Conservation (phyloP, 805 yeast genomes). For the Candida gorgasii region DNA sequence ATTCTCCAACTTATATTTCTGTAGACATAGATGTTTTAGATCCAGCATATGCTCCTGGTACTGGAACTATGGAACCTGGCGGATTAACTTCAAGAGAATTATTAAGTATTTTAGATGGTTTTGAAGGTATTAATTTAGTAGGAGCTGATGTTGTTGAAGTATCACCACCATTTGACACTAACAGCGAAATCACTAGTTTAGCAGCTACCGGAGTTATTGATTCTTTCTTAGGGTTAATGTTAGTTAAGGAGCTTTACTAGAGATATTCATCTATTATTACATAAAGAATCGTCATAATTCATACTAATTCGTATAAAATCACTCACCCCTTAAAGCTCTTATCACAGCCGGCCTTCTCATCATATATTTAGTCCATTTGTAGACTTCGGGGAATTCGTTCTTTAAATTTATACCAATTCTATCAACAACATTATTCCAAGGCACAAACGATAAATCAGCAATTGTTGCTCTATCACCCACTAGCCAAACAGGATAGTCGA, state of each 20-base stretch:
- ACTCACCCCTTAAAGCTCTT: conserved; percentile 78
- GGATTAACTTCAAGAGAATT: conserved; percentile 29
- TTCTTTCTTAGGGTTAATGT: conserved; percentile 24
- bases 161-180: conserved; percentile 29
- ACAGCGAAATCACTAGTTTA: conserved; percentile 27
- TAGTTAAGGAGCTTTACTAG: conserved; percentile 16
- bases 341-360: conserved; percentile 92
- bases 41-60: conserved; percentile 30
- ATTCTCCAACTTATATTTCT: conserved; percentile 31
- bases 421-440: conserved; percentile 96
- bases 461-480: conserved; percentile 81
- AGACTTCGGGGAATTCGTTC: conserved; percentile 90
- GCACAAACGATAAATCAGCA: conserved; percentile 90
- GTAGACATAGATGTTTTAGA: conserved; percentile 31
- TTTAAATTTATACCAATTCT: conserved; percentile 86
- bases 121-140: conserved; percentile 28
- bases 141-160: conserved; percentile 33
- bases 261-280: too few species aligned
- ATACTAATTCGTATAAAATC: conserved; percentile 1
- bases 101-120: conserved; percentile 25
- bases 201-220: conserved; percentile 29
- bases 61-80: conserved; percentile 31
- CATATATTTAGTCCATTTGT: conserved; percentile 94
- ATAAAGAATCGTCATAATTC: conserved; percentile 56
- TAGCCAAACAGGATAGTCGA: conserved; percentile 93